Evolutionary conservation across 2,329 filamentous ascomycete genomes (phyloP), one percentile per base, ranked within the genome.

Genomic region (Colletotrichum incanum): DNA sequence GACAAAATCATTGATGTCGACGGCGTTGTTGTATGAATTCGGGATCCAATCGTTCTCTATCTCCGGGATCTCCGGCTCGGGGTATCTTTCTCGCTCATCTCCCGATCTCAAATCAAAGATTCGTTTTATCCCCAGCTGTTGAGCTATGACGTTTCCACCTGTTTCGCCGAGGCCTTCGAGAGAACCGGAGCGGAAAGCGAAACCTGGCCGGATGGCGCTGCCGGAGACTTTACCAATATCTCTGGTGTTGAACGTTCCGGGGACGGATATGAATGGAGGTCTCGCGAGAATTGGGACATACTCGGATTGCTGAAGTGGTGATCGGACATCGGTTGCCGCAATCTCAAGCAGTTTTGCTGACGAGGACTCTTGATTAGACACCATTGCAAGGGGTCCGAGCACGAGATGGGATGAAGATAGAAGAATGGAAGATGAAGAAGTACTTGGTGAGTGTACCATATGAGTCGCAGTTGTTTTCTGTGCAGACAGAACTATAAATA

Each of bases 141-240:
- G 3, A 23, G 47, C 6, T 12, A 50, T 50, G 47, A 26, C 47
- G 12, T 12, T 14, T 5, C 12, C 23, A n/a, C 47, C 47, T 4
- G n/a, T 1, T 26, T 26, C 18, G 0, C 34, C 28, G 1, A 69
- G 18, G 16, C 14, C 28, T 16, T 69, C 66, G 45, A 69, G 60
- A 23, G 60, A 47, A n/a, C 60, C 66, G n/a, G 60, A 39, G 52
- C 66, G 60, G 43, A 69, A 65, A 11, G 41, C 41, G 20, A 47
- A 43, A 5, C 66, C 60, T 8, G 50, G 11, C 23, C 52, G 39
- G n/a, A 69, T 26, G 23, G 60, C 45, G 16, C 50, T 69, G 5
- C 60, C 66, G 5, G 66, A 41, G 26, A 69, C 50, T 26, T 6
- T 31, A 5, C 66, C 61, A 12, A 65, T 28, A 23, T 64, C 66